Evolutionary conservation across 1,284 basidiomycete genomes (phyloP).

Genomic region (Malassezia brasiliensis): DNA sequence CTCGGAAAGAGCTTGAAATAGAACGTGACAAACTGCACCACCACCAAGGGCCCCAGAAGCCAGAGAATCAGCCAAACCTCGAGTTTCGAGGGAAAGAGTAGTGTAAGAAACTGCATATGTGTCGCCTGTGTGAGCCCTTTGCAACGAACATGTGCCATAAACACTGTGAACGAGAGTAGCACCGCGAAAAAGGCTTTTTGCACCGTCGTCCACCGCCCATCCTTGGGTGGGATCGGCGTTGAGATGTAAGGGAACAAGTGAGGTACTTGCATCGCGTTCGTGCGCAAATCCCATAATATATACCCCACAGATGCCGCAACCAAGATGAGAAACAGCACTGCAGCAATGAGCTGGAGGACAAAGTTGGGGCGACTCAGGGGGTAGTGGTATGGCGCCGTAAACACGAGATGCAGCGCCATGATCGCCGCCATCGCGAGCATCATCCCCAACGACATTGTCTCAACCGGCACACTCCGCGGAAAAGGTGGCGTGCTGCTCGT

Average conservation of each 20-base stretch:
- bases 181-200: constrained; percentile 73
- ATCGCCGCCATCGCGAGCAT: constrained; percentile 75
- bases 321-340: constrained; percentile 60
- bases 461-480: constrained; percentile 66
- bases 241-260: constrained; percentile 88
- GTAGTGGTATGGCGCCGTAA: constrained; percentile 95
- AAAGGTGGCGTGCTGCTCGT: neutral
- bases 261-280: constrained; percentile 70
- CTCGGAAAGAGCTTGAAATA: constrained; percentile 67
- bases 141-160: constrained; percentile 5
- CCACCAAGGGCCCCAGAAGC: constrained; percentile 75
- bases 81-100: constrained; percentile 84
- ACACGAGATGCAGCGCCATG: constrained; percentile 82
- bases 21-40: constrained; percentile 67
- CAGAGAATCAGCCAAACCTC: constrained; percentile 79
- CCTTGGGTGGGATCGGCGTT: constrained; percentile 63
- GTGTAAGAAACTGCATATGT: constrained; percentile 92
- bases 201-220: constrained; percentile 58
- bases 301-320: constrained; percentile 11
- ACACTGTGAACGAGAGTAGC: constrained; percentile 66
- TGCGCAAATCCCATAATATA: constrained; percentile 55
- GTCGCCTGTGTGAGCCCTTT: constrained; percentile 57
- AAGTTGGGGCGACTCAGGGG: constrained; percentile 87
- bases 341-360: constrained; percentile 72
- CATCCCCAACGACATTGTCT: constrained; percentile 77